Conservation (phyloP, 495 filamentous ascomycete species). For the Daldinia decipiens region DNA sequence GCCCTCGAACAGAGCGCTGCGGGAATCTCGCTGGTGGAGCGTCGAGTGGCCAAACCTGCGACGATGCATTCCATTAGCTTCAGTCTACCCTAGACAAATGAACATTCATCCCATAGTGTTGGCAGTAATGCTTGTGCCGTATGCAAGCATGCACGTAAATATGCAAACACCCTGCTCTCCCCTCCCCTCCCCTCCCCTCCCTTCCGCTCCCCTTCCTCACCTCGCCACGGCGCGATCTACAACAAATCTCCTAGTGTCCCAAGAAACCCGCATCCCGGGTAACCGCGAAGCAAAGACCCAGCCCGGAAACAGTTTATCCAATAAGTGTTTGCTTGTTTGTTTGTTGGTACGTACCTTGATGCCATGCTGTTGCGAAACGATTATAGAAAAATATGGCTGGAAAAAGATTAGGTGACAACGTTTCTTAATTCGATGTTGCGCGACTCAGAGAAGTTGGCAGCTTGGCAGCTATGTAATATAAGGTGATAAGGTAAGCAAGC, state of each 20-base stretch:
- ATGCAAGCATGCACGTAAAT: neutral
- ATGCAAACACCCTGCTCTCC: neutral
- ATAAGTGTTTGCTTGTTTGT: neutral
- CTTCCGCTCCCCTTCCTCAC: neutral
- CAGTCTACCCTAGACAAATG: neutral
- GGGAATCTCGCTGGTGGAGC: conserved; percentile 86
- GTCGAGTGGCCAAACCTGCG: conserved; percentile 67
- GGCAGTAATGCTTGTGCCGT: neutral
- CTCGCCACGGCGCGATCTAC: neutral
- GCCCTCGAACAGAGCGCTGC: conserved; percentile 86
- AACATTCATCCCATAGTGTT: neutral
- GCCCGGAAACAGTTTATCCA: neutral
- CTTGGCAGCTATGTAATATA: conserved; percentile 11
- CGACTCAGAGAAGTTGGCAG: neutral
- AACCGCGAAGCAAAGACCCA: neutral
- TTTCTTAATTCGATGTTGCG: neutral
- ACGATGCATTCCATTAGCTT: conserved; percentile 1
- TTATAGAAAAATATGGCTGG: conserved; percentile 9
- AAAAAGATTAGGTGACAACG: neutral
- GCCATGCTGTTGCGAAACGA: conserved; percentile 31
- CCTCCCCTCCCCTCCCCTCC: neutral
- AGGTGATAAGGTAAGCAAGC: neutral
- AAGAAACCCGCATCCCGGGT: conserved; percentile 2
- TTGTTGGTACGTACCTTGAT: conserved; percentile 38
- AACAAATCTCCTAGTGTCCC: conserved; percentile 9